phyloP scores from a whole-genome alignment of 2,329 filamentous ascomycete genomes.

The Exutisphaerella laricina region DNA sequence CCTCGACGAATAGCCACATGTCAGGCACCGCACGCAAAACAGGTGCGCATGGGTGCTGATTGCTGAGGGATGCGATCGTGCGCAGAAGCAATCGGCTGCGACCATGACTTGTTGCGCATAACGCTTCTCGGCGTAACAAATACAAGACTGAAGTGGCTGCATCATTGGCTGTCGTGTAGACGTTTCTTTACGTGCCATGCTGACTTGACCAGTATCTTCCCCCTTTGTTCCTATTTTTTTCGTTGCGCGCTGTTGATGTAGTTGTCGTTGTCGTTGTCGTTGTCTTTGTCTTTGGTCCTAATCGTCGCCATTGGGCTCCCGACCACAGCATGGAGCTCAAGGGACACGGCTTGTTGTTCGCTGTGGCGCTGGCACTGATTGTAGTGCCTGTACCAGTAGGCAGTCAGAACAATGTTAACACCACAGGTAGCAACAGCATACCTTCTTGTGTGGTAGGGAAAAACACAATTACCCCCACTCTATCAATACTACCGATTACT shows the following conservation, averaged over 20 bases:
- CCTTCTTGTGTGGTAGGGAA: conserved; percentile 3
- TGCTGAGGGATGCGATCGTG: conserved; percentile 1
- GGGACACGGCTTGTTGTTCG: neutral
- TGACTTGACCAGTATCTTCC: neutral
- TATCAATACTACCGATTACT: no score
- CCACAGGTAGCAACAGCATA: neutral
- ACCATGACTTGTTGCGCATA: conserved; percentile 2
- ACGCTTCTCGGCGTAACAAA: neutral
- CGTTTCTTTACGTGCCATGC: neutral
- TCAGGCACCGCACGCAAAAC: conserved; percentile 3
- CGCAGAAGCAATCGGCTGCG: conserved; percentile 2
- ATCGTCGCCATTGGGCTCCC: neutral
- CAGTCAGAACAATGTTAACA: neutral
- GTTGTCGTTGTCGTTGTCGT: neutral
- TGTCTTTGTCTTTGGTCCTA: neutral
- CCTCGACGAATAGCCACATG: conserved; percentile 2
- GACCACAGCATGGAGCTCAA: conserved; percentile 1
- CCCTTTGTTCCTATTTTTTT: neutral
- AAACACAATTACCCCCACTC: no score
- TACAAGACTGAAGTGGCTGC: neutral
- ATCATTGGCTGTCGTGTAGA: conserved; percentile 1
- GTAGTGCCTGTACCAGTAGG: neutral
- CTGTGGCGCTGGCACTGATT: conserved; percentile 1
- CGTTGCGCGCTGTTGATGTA: neutral
- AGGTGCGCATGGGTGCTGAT: neutral